A percentile compares a stretch with the other conserved stretches of the same genome.
phyloP scores from a whole-genome alignment of 768 basidiomycete genomes.

The Pleurotus djamor region DNA sequence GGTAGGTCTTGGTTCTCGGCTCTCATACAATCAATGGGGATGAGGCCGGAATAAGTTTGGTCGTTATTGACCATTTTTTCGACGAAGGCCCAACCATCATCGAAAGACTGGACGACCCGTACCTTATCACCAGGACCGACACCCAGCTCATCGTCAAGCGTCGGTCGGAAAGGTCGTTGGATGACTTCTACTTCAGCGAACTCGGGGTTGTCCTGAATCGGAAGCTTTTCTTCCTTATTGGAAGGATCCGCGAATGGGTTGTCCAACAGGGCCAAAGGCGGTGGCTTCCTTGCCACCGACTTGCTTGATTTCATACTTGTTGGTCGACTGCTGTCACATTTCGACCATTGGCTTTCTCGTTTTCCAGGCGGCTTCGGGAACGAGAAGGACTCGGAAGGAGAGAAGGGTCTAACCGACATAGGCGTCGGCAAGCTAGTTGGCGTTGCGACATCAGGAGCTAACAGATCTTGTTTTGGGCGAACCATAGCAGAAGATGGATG shows the following conservation, averaged over 20 bases:
- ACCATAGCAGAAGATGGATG: slow-evolving; percentile 5
- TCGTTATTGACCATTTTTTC: slow-evolving; percentile 34
- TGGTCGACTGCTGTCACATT: background rate
- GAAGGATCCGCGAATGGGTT: slow-evolving; percentile 23
- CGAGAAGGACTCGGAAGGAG: slow-evolving; percentile 63
- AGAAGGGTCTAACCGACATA: slow-evolving; percentile 66
- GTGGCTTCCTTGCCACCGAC: slow-evolving; percentile 8
- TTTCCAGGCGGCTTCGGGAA: slow-evolving; percentile 61
- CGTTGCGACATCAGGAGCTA: slow-evolving; percentile 6
- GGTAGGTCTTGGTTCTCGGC: slow-evolving; percentile 42
- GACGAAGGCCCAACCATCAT: slow-evolving; percentile 72
- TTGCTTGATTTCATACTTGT: slow-evolving; percentile 8
- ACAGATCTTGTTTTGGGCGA: background rate
- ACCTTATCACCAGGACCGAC: slow-evolving; percentile 52
- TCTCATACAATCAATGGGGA: slow-evolving; percentile 71
- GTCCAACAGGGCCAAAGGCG: slow-evolving; percentile 9
- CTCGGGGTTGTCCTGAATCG: slow-evolving; percentile 12
- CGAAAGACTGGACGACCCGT: slow-evolving; percentile 50
- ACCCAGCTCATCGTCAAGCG: slow-evolving; percentile 56
- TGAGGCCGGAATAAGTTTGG: slow-evolving; percentile 44
- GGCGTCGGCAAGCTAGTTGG: slow-evolving; percentile 29
- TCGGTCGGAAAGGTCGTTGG: slow-evolving; percentile 55
- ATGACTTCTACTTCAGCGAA: slow-evolving; percentile 47
- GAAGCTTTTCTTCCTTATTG: background rate
- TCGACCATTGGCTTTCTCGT: slow-evolving; percentile 17